Evolutionary conservation across 768 basidiomycete species (phyloP).

Genomic region (Tephrocybe sp.): DNA sequence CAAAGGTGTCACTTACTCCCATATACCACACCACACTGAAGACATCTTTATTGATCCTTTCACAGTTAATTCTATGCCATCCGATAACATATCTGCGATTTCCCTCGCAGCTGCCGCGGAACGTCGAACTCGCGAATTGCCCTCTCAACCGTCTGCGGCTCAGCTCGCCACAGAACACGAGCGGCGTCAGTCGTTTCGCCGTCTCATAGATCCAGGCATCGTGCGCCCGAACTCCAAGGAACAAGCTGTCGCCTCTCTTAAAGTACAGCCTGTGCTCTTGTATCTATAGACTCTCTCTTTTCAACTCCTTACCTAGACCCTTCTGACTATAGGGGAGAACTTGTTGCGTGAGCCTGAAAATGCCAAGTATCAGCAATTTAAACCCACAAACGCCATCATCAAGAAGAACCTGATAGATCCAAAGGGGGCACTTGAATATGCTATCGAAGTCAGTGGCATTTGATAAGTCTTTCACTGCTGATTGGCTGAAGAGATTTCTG

Average conservation of each 20-base stretch:
- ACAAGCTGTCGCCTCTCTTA: constrained; percentile 58
- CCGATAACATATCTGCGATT: constrained; percentile 26
- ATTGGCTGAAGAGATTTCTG: constrained; percentile 10
- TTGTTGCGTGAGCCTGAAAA: constrained; percentile 72
- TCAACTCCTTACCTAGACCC: constrained; percentile 41
- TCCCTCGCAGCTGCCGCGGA: constrained; percentile 44
- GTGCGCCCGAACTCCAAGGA: constrained; percentile 64
- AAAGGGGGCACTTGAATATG: constrained; percentile 78
- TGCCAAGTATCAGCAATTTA: constrained; percentile 70
- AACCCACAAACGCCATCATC: constrained; percentile 68
- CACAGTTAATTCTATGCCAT: constrained; percentile 6
- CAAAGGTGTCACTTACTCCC: too few species aligned
- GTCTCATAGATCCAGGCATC: constrained; percentile 79
- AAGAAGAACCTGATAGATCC: constrained; percentile 65
- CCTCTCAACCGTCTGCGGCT: constrained; percentile 32
- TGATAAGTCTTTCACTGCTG: background rate
- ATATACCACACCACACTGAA: background rate
- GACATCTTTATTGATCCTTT: background rate
- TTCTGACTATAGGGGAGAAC: constrained; percentile 70
- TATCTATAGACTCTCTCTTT: constrained; percentile 16
- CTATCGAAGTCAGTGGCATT: constrained; percentile 57
- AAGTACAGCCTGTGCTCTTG: constrained; percentile 39
- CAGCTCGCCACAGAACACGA: constrained; percentile 55
- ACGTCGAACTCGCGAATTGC: constrained; percentile 33
- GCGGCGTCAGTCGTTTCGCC: constrained; percentile 66